These are phyloP conservation scores for Fusarium xyrophilum DNA, from an alignment of 2,329 filamentous ascomycete genomes.

Conservation along the genomic window DNA sequence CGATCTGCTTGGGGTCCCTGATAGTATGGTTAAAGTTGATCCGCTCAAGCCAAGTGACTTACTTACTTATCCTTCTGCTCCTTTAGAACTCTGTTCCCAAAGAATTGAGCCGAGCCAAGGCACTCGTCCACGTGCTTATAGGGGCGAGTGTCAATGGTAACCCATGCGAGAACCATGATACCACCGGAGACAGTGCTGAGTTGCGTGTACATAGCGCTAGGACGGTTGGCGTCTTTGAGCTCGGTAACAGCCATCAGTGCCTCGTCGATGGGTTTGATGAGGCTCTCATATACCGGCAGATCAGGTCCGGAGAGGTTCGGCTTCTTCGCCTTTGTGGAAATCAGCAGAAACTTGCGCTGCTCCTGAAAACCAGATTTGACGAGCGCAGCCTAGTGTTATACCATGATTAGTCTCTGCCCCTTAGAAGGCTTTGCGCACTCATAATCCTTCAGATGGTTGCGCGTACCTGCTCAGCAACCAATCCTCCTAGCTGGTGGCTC, in stretches of 20 bases:
- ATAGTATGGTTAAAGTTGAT: background rate
- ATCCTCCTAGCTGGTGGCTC: constrained; percentile 77
- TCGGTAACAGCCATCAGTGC: constrained; percentile 80
- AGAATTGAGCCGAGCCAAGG: constrained; percentile 86
- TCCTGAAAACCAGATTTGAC: constrained; percentile 75
- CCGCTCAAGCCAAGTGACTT: background rate
- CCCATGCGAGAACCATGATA: constrained; percentile 89
- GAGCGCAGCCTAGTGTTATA: constrained; percentile 53
- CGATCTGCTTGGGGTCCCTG: constrained; percentile 79
- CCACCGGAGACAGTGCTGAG: constrained; percentile 88
- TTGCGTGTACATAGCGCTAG: constrained; percentile 77
- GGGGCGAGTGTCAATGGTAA: constrained; percentile 82
- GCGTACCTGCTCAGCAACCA: constrained; percentile 80
- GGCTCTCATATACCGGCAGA: constrained; percentile 72
- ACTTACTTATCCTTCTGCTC: constrained; percentile 77
- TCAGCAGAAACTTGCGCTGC: constrained; percentile 85
- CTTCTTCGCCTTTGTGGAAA: constrained; percentile 91
- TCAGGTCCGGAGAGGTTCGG: constrained; percentile 71
- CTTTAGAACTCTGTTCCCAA: constrained; percentile 91
- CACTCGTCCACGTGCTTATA: constrained; percentile 85
- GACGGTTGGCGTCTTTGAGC: constrained; percentile 82
- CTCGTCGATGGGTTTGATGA: constrained; percentile 87
- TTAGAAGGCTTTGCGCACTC: background rate
- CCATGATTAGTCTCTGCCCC: background rate
- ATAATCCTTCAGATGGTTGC: background rate